Evolutionary conservation across 2,329 filamentous ascomycete genomes (phyloP).

Genomic region (Knoxdaviesia capensis): DNA sequence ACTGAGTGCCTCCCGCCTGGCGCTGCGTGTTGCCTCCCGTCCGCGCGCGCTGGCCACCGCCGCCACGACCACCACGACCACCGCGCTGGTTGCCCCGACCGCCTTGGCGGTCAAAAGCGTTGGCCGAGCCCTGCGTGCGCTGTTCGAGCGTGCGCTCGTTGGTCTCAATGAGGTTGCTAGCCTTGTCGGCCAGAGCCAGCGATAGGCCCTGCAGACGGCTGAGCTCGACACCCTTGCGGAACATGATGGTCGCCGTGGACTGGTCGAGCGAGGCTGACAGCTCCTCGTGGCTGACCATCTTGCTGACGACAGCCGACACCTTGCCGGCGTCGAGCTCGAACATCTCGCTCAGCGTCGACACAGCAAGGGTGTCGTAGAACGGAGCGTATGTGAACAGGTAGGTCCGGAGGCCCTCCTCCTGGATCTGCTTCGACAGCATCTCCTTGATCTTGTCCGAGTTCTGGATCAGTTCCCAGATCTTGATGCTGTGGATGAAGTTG

Average conservation of each 20-base stretch:
- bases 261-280: constrained; percentile 91
- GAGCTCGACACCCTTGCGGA: constrained; percentile 97
- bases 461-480: constrained; percentile 98
- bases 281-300: constrained; percentile 99
- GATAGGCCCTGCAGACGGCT: constrained; percentile 89
- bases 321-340: constrained; percentile 86
- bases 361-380: constrained; percentile 91
- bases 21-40: constrained; percentile 38
- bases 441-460: constrained; percentile 82
- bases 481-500: constrained; percentile 88
- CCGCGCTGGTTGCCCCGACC: constrained; percentile 48
- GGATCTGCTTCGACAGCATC: constrained; percentile 95
- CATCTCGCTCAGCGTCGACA: constrained; percentile 74
- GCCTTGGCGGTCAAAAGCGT: constrained; percentile 86
- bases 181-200: constrained; percentile 87
- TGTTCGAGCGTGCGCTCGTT: constrained; percentile 97
- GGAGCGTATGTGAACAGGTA: constrained; percentile 99
- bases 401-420: constrained; percentile 92
- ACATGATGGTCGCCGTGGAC: constrained; percentile 92
- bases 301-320: constrained; percentile 86
- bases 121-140: constrained; percentile 84
- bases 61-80: constrained; percentile 19
- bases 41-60: constrained; percentile 36
- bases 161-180: constrained; percentile 82
- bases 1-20: constrained; percentile 56